phyloP scores from a whole-genome alignment of 1,284 basidiomycete genomes.

The Pterulicium gracile region DNA sequence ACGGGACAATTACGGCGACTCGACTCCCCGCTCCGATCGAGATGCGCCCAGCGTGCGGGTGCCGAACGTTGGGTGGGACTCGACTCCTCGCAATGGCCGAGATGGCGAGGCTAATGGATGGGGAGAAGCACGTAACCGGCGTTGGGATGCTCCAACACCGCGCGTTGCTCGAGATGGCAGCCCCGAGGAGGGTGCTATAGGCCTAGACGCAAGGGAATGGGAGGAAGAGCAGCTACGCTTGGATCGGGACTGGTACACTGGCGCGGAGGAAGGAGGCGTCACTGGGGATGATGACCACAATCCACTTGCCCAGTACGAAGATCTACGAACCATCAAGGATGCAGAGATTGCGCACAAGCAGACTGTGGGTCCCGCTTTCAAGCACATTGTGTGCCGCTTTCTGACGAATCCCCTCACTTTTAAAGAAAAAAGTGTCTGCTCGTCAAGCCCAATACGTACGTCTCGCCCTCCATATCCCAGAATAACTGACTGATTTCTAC shows the following conservation, averaged over 20 bases:
- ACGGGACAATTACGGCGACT: constrained; percentile 27
- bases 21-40: constrained; percentile 60
- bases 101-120: constrained; percentile 37
- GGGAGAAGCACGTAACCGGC: constrained; percentile 45
- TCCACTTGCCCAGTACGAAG: constrained; percentile 87
- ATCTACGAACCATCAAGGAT: constrained; percentile 61
- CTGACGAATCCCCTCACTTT: constrained; percentile 7
- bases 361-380: constrained; percentile 34
- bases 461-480: constrained; percentile 3
- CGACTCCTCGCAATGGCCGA: constrained; percentile 61
- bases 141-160: constrained; percentile 86
- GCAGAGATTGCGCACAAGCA: constrained; percentile 75
- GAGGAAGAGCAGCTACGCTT: constrained; percentile 86
- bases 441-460: constrained; percentile 79
- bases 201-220: constrained; percentile 75
- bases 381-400: background rate
- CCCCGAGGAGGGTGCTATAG: constrained; percentile 46
- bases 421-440: constrained; percentile 77
- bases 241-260: constrained; percentile 92
- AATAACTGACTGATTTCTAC: too few relatives aligned
- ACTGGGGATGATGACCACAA: constrained; percentile 89
- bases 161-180: constrained; percentile 50
- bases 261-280: constrained; percentile 77
- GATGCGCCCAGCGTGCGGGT: constrained; percentile 82
- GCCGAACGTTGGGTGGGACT: constrained; percentile 84